Evolutionary conservation across 192 early-diverging fungal species (phyloP), one percentile per base, ranked within the genome.

Genomic region (Podila horticola): DNA sequence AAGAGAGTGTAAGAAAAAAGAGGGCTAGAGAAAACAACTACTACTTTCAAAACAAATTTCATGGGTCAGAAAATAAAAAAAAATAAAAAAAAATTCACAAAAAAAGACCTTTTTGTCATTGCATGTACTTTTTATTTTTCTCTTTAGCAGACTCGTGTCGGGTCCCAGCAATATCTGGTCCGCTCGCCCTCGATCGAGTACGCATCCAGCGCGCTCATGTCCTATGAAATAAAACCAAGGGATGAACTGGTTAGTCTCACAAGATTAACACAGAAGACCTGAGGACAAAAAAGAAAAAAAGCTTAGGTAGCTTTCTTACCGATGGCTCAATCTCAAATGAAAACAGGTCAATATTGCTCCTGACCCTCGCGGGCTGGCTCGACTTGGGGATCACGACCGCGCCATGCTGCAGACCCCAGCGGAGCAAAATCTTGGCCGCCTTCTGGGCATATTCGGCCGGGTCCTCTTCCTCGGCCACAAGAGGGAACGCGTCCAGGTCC

Each of bases 321-420:
- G 36, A 24, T 9, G 34, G 30, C 6, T 84, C 67, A 8, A 90
- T 79, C 58, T 87, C 72, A 60, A 90, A 85, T 20, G 64, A 51
- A 82, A 86, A 90, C 2, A 90, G 62, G 34, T 84, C 67, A 33
- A 72, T 64, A 61, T 90, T 90, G 29, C 66, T 60, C 29, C 75
- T 55, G 20, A 90, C 79, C 19, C 88, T 55, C 4, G 83, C 83
- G 20, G 85, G 84, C 7, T 71, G 71, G 0, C 83, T 86, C 6
- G 89, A 88, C 65, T 94, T 93, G 4, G 91, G 92, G 60, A 93
- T 93, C n/a, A 93, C 88, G 36, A 88, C 85, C 22, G 74, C 84
- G 0, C 75, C 86, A 75, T 88, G 90, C 41, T 93, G 91, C 11
- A 93, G 73, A 15, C 87, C 91, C 92, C 91, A 94, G 55, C 90